A percentile compares a stretch with the other conserved stretches of the same genome.
phyloP scores from a whole-genome alignment of 805 yeast genomes.

The Ogataea angusta region DNA sequence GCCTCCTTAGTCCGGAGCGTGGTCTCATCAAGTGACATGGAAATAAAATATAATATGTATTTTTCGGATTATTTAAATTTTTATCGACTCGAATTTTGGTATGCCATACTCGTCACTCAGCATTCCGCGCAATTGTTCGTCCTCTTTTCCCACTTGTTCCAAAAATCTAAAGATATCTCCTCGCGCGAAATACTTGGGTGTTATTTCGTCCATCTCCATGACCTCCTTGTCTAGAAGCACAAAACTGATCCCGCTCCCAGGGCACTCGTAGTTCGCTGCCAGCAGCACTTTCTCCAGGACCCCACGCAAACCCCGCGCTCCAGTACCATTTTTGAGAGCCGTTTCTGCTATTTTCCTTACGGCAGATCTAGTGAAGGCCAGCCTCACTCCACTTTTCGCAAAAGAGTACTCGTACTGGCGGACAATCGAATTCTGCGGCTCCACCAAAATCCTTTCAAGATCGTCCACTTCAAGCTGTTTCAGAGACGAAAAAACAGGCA shows the following conservation, averaged over 20 bases:
- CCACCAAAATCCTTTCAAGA: constrained; percentile 46
- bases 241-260: constrained; percentile 51
- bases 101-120: constrained; percentile 33
- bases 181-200: constrained; percentile 42
- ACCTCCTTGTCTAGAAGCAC: constrained; percentile 47
- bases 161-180: constrained; percentile 42
- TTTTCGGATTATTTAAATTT: not conserved
- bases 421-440: constrained; percentile 54
- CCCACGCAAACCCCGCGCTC: constrained; percentile 58
- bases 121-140: constrained; percentile 33
- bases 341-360: constrained; percentile 44
- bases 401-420: constrained; percentile 54
- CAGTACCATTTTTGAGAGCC: constrained; percentile 53
- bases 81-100: constrained; percentile 11
- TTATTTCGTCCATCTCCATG: constrained; percentile 27
- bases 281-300: constrained; percentile 51
- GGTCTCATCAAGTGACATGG: constrained; percentile 31
- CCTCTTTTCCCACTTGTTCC: constrained; percentile 41
- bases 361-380: constrained; percentile 49
- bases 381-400: constrained; percentile 47
- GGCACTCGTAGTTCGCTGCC: constrained; percentile 55
- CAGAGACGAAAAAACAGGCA: constrained; percentile 51
- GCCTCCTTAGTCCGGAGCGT: constrained; percentile 56
- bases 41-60: not conserved
- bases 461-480: constrained; percentile 44